Percentiles rank a stretch among this genome's conserved stretches.
Conservation (phyloP, 192 early-diverging fungal genomes). For the Backusella parvicylindrica region DNA sequence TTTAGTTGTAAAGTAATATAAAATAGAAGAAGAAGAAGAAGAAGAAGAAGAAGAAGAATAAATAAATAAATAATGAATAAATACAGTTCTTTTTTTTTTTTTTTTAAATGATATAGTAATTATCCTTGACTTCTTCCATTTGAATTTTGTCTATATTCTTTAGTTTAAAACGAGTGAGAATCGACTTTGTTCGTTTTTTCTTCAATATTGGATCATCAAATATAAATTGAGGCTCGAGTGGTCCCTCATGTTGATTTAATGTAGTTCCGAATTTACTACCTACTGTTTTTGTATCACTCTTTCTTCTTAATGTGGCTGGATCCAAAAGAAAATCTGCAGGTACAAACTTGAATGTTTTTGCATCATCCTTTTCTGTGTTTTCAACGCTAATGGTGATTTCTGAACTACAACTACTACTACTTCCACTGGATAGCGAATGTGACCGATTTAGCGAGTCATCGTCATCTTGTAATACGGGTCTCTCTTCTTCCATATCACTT, state of each 20-base stretch:
- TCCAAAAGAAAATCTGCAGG: slow-evolving; percentile 9
- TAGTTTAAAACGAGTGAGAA: not conserved
- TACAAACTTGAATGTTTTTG: slow-evolving; percentile 9
- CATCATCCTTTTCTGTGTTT: not conserved
- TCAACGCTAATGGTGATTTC: not conserved
- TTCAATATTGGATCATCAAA: not conserved
- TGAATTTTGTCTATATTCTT: not conserved
- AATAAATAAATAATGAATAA: not conserved
- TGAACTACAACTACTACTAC: not conserved
- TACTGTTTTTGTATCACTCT: not conserved
- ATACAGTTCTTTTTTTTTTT: not conserved
- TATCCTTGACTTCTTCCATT: not conserved
- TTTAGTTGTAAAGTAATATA: not conserved
- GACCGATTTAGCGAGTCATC: not conserved
- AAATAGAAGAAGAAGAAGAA: not conserved
- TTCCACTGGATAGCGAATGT: not conserved
- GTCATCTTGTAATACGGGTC: not conserved
- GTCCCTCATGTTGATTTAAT: slow-evolving; percentile 9
- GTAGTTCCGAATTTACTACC: not conserved
- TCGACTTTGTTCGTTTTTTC: not conserved
- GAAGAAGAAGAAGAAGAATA: not conserved
- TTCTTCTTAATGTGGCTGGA: slow-evolving; percentile 11
- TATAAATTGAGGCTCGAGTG: not conserved
- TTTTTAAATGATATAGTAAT: not conserved
- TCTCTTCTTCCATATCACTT: not conserved